These are phyloP conservation scores for Berkeleyomyces basicola DNA, from an alignment of 2,329 filamentous ascomycete genomes.

Conservation along the genomic window DNA sequence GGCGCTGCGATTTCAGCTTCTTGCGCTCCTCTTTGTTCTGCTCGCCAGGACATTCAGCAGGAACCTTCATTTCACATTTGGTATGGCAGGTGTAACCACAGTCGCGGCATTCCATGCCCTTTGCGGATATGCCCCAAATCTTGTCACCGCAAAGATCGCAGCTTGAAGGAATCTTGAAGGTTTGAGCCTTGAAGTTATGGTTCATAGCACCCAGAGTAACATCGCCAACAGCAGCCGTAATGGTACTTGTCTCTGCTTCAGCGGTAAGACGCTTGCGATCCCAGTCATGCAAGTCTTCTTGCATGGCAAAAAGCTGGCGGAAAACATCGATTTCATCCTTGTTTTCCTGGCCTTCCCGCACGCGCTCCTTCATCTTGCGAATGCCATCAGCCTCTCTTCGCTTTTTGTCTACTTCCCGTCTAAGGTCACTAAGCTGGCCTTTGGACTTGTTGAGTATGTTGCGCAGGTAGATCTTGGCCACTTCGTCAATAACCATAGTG, in stretches of 20 bases:
- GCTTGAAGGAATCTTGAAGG: conserved; percentile 97
- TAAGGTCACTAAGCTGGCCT: conserved; percentile 59
- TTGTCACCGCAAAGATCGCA: conserved; percentile 93
- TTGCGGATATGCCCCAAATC: conserved; percentile 92
- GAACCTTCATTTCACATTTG: conserved; percentile 98
- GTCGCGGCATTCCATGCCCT: conserved; percentile 89
- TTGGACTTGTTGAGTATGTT: conserved; percentile 90
- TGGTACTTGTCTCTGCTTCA: conserved; percentile 84
- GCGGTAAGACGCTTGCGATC: conserved; percentile 74
- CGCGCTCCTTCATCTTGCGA: conserved; percentile 54
- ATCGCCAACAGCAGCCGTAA: conserved; percentile 81
- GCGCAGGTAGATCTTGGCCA: conserved; percentile 74
- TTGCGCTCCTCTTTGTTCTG: conserved; percentile 90
- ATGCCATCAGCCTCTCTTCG: conserved; percentile 66
- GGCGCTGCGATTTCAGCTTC: conserved; percentile 73
- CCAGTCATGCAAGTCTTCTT: conserved; percentile 70
- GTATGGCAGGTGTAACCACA: conserved; percentile 97
- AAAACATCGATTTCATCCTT: conserved; percentile 79
- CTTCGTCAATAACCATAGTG: conserved; percentile 68
- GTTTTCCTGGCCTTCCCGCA: conserved; percentile 72
- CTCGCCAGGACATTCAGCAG: conserved; percentile 87
- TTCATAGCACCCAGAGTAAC: conserved; percentile 83
- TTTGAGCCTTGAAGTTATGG: conserved; percentile 97
- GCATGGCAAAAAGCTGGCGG: conserved; percentile 62
- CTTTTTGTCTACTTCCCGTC: conserved; percentile 73